Base-by-base conservation (phyloP, 2,329 filamentous ascomycete species). In the Aspergillus fumigatiaffinis region DNA sequence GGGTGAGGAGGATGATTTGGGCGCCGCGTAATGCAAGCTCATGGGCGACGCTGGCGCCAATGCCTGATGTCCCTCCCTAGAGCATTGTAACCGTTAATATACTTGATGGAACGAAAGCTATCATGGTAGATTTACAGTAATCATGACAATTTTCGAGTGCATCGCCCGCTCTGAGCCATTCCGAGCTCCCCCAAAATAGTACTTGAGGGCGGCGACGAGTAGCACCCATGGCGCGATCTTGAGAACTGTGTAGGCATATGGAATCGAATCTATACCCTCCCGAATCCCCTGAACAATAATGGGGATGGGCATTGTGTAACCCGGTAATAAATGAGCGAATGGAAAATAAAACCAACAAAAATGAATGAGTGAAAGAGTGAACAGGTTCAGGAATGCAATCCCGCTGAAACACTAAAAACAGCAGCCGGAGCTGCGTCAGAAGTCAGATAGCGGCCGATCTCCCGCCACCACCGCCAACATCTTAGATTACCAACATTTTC, bases 91-190 rank as follows among this genome's bases (percentile, higher is more conserved):
- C 14, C 7, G 42, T 57, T 41, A 73, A 51, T 68, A 53, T n/a
- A 5, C 5, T 38, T 29, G 46, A 6, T 51, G 42, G 42, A 54
- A 28, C n/a, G 35, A n/a, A 28, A 35, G 28, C 42, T 8, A 23
- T 17, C 21, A 23, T 25, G 32, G 21, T 17, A 32, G 9, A 58
- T 77, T 52, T 80, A 87, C 92, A 20, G 94, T 99, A 53, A 99
- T 85, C 81, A 99, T 87, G 48, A 97, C 83, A 51, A 99, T 91
- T 71, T 95, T 95, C 50, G 91, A 92, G 74, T 97, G 92, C 87
- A 99, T 92, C 55, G 89, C 82, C 58, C 91, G 84, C 71, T 96
- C 92, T 26, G 90, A 84, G 46, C 76, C 77, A 74, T 94, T 97
- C 64, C 76, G 78, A 12, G 87, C 84, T 64, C 94, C 95, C 62